Evolutionary conservation across 176 grass and related monocot species (phyloP).

Genomic region (Avena insularis): DNA sequence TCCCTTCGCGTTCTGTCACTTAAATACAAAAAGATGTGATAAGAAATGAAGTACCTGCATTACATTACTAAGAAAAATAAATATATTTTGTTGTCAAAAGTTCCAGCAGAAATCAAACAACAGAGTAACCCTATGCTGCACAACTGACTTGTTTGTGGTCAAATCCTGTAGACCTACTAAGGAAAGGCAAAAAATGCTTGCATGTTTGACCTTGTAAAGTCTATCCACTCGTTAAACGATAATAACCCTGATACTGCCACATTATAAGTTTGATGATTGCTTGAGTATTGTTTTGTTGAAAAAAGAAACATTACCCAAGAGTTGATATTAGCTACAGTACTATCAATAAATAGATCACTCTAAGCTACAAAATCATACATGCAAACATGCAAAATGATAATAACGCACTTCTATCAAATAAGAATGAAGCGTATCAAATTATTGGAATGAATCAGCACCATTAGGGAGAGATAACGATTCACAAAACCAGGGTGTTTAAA

Average conservation of each 20-base stretch:
- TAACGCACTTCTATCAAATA: not conserved
- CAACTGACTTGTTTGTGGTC: conserved; percentile 35
- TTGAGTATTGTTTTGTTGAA: not conserved
- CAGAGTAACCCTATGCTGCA: not conserved
- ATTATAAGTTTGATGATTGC: not conserved
- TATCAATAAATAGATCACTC: conserved; percentile 8
- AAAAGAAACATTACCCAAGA: not conserved
- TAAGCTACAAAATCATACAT: conserved; percentile 7
- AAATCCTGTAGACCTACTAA: not conserved
- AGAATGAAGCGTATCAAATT: conserved; percentile 10
- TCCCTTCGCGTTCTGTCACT: conserved; percentile 81
- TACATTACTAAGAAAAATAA: not conserved
- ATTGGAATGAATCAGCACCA: not conserved
- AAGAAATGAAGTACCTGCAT: conserved; percentile 6
- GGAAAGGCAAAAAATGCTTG: not conserved
- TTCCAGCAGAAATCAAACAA: conserved; percentile 27
- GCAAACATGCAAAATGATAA: not conserved
- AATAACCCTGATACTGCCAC: not conserved
- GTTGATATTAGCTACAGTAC: not conserved
- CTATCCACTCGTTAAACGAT: not conserved
- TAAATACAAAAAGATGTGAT: conserved; percentile 29
- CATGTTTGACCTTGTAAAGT: not conserved
- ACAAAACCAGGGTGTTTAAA: not conserved
- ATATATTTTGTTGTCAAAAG: conserved; percentile 25
- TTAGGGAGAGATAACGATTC: not conserved